Base-by-base conservation (phyloP, 805 yeast genomes). In the Suhomyces sp. region DNA sequence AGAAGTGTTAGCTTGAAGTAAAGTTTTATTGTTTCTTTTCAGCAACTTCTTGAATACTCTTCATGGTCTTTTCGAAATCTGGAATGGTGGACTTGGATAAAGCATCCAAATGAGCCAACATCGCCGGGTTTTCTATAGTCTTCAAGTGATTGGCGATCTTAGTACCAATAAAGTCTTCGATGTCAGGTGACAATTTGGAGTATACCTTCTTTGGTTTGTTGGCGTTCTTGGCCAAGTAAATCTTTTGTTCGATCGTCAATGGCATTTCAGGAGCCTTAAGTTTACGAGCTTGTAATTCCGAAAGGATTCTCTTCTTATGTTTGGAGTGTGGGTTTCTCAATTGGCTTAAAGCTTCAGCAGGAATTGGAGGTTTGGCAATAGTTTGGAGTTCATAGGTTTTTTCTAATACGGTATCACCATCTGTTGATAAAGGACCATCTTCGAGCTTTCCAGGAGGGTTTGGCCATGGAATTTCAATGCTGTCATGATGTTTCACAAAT, bases 381-480 rank as follows among this genome's bases (percentile, higher is more conserved):
- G 88, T 79, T 53, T 84, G 85, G 19, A 88, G 86, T 69, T 83
- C 87, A 68, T 77, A 88, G 4, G 97, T 84, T 67, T 90, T 86
- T 60, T 84, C 88, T 56, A 84, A 81, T 2, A 82, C 90, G 2
- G 73, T 69, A 8, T 75, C 81, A 27, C 80, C 78, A 5, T 70
- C 66, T 1, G 96, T 88, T 3, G 85, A 81, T 57, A 82, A 74
- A 29, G 65, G 71, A 48, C 84, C 85, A 58, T 85, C 90, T 57
- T 81, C 81, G 0, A 62, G 59, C 29, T 77, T 83, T 33, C 57
- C 54, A 15, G 74, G 70, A 1, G 94, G 92, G 60, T 82, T 80
- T 38, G 97, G 97, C 96, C 96, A 93, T 50, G 97, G 97, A 48
- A 92, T 85, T 23, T 84, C 81, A 50, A 90, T 73, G 49, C 83